Base-by-base conservation (phyloP, 495 filamentous ascomycete species). In the Penicillium goetzii region DNA sequence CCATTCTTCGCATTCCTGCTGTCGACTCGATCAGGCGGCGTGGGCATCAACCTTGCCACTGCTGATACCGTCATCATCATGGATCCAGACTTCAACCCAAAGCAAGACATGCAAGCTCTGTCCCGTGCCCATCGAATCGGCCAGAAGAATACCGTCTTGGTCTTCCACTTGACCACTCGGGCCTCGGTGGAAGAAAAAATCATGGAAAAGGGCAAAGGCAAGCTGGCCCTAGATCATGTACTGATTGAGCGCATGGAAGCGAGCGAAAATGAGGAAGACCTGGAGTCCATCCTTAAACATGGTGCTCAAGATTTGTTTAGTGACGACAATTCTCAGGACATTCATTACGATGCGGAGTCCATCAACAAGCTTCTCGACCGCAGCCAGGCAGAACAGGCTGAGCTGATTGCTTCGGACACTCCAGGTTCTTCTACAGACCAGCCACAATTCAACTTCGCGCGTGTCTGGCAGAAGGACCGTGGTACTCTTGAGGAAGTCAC, bases 41-140 rank as follows among this genome's bases (percentile, higher is more conserved):
- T 98, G 2, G 95, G 95, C 17, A 99, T 99, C 79, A 99, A 99
- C 69, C 85, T 99, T 51, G 95, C 96, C 0, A 96, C 92, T 32
- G 95, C 95, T 3, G 95, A 99, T 69, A 99, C 96, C 0, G 95
- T 99, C 63, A 97, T 99, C 58, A 97, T 99, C 53, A 88, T 97
- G 66, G 95, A 99, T 70, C 96, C 95, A 0, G 95, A 99, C 69
- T 98, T 97, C 79, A 99, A 99, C 66, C 95, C 95, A 0, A 95
- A 98, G 68, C 95, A 98, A 73, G 95, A 99, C 70, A 92, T 98
- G 64, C 95, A 99, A 75, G 95, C 95, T 0, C 78, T 98, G 6
- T 96, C 92, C 9, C 88, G 95, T 62, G 96, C 94, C 25, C 95
- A 99, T 74, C 87, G 95, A 33, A 97, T 99, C 58, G 95, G 95